Evolutionary conservation across 306 rosid species (phyloP).

Genomic region (Acmispon strigosus): DNA sequence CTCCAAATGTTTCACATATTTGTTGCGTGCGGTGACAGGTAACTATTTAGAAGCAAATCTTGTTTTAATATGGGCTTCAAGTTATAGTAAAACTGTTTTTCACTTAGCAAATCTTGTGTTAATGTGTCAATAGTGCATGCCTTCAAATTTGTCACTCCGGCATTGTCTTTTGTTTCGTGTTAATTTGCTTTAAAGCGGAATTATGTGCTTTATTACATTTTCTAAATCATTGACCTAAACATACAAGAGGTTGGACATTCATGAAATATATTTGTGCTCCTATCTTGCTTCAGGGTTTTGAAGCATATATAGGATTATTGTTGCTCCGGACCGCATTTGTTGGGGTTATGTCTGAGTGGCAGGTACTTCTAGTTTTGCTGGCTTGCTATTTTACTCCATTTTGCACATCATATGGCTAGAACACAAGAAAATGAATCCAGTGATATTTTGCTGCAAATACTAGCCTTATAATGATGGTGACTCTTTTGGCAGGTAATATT

Average conservation of each 20-base stretch:
- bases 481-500: slow-evolving; percentile 64
- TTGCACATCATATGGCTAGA: not conserved
- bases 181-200: not conserved
- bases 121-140: too few species aligned
- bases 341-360: slow-evolving; percentile 83
- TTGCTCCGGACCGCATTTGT: slow-evolving; percentile 70
- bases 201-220: not conserved
- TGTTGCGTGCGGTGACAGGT: not conserved
- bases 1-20: not conserved
- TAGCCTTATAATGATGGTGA: slow-evolving; percentile 9
- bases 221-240: slow-evolving; percentile 3
- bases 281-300: slow-evolving; percentile 61
- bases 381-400: slow-evolving; percentile 4
- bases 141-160: not conserved
- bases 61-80: not conserved
- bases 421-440: not conserved
- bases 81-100: too few species aligned
- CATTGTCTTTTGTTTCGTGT: not conserved
- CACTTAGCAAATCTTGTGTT: not conserved
- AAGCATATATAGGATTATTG: slow-evolving; percentile 80
- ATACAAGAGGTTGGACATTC: not conserved
- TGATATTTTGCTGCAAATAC: slow-evolving; percentile 3
- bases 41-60: not conserved
- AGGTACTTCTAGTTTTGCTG: slow-evolving; percentile 44
- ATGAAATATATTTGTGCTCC: slow-evolving; percentile 11